Evolutionary conservation across 208 protist genomes (phyloP).

Genomic region (Wallacemonas collosoma): DNA sequence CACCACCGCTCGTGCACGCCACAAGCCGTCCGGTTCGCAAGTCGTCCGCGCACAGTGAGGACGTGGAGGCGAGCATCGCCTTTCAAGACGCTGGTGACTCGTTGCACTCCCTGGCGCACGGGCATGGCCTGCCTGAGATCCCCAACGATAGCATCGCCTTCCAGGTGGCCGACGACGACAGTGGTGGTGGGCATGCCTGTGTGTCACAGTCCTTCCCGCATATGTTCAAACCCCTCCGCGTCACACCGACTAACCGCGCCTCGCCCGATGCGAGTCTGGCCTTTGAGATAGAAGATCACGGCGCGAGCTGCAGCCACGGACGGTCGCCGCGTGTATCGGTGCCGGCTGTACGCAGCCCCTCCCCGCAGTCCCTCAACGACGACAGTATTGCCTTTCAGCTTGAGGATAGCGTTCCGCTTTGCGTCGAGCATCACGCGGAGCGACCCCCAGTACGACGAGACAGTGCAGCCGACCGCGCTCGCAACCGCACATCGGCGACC

Average conservation of each 20-base stretch:
- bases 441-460: background rate
- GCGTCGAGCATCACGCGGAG: background rate
- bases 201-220: conserved; percentile 1
- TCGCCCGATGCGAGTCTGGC: conserved; percentile 14
- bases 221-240: background rate
- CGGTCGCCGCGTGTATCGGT: background rate
- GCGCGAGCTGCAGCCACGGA: conserved; percentile 2
- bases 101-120: background rate
- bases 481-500: background rate
- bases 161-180: conserved; percentile 21
- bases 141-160: conserved; percentile 36
- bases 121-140: background rate
- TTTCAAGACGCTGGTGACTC: conserved; percentile 18
- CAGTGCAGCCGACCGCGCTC: background rate
- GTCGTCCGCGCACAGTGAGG: background rate
- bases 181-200: background rate
- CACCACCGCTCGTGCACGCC: background rate
- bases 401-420: conserved; percentile 25
- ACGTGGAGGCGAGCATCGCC: conserved; percentile 27
- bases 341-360: background rate
- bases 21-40: background rate
- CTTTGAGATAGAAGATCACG: conserved; percentile 8
- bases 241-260: background rate
- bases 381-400: conserved; percentile 59
- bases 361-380: conserved; percentile 23